These are phyloP conservation scores for Lactifluus subvellereus DNA, from an alignment of 768 basidiomycete species.

Conservation along the genomic window DNA sequence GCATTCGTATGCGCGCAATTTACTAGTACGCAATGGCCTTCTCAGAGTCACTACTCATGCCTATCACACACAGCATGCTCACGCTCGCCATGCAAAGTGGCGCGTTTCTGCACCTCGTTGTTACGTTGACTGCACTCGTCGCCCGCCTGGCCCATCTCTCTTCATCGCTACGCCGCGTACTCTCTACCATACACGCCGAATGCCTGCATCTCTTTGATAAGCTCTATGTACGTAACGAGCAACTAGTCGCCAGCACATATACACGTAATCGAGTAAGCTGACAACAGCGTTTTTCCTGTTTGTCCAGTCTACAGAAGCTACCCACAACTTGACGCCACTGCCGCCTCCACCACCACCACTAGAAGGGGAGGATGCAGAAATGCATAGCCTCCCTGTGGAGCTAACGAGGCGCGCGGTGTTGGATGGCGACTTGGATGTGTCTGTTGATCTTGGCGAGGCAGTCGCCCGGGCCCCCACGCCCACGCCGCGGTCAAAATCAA, in stretches of 20 bases:
- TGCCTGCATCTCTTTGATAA: neutral
- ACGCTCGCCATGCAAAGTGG: conserved; percentile 61
- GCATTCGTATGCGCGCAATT: conserved; percentile 41
- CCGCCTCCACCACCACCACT: neutral
- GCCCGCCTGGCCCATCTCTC: conserved; percentile 42
- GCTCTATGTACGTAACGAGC: conserved; percentile 15
- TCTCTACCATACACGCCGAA: conserved; percentile 9
- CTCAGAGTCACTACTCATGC: neutral
- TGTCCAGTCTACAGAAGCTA: conserved; percentile 1
- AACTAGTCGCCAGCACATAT: neutral
- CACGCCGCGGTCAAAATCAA: neutral
- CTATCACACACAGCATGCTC: conserved; percentile 44
- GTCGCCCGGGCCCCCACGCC: neutral
- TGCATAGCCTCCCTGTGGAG: too few relatives aligned
- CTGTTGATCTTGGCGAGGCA: conserved; percentile 15
- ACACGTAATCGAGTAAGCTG: neutral
- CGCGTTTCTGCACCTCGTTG: conserved; percentile 64
- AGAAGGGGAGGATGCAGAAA: neutral
- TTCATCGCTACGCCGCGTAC: neutral
- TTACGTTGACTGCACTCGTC: conserved; percentile 55
- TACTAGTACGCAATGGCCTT: conserved; percentile 40
- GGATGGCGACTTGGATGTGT: conserved; percentile 10
- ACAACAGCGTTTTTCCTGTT: neutral
- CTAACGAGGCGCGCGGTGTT: neutral
- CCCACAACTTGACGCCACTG: neutral